phyloP scores from a whole-genome alignment of 2,329 filamentous ascomycete genomes.

The Ciborinia camelliae region DNA sequence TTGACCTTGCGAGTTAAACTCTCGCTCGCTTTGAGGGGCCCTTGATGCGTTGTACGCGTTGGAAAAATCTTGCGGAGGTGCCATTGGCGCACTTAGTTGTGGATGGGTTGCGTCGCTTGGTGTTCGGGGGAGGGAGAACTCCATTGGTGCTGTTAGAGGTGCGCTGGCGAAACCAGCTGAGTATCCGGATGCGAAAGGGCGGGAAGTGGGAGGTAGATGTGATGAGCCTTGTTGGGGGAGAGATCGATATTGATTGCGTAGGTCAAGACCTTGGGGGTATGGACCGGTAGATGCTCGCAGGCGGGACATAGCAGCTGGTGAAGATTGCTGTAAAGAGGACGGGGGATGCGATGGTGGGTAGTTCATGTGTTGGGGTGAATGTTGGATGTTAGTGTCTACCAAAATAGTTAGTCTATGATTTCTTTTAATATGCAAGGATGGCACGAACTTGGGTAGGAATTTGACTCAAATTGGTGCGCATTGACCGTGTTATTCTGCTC shows the following conservation, averaged over 20 bases:
- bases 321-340: conserved; percentile 43
- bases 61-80: conserved; percentile 50
- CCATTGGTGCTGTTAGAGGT: conserved; percentile 52
- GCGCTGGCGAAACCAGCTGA: conserved; percentile 52
- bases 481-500: conserved; percentile 45
- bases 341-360: conserved; percentile 46
- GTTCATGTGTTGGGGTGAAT: conserved; percentile 48
- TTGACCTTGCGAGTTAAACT: conserved; percentile 24
- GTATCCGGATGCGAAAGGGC: conserved; percentile 43
- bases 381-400: conserved; percentile 46
- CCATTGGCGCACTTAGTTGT: conserved; percentile 54
- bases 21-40: conserved; percentile 27
- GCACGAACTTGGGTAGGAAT: conserved; percentile 49
- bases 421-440: conserved; percentile 23
- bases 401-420: conserved; percentile 29
- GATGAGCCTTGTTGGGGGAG: conserved; percentile 36
- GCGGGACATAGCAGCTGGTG: conserved; percentile 45
- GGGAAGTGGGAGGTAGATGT: conserved; percentile 27
- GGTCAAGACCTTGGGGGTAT: conserved; percentile 47
- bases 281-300: conserved; percentile 48
- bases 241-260: conserved; percentile 46
- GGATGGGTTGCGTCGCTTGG: conserved; percentile 42
- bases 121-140: conserved; percentile 49
- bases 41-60: conserved; percentile 32
- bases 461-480: conserved; percentile 49